Base-by-base conservation (phyloP, 176 grass and related monocot species). In the Carex littledalei region DNA sequence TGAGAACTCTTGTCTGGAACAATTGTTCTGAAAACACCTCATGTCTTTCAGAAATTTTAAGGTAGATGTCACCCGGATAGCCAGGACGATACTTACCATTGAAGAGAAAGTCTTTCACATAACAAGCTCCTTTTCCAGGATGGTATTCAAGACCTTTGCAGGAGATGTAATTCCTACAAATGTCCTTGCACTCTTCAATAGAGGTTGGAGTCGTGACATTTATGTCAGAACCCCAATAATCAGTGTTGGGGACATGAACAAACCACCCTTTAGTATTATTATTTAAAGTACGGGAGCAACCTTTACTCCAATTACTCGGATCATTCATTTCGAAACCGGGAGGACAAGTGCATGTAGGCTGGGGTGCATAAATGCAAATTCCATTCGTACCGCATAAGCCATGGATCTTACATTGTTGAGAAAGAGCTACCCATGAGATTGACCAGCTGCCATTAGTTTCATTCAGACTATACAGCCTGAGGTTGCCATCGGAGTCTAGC, bases 401-500 rank as follows among this genome's bases (percentile, higher is more conserved):
- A 29, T 60, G 84, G n/a, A 85, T 34, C 22, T 78, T 57, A 62
- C 84, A 85, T 7, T 39, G 84, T 49, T 78, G 69, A 56, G 69
- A 49, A 16, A 85, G 3, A 21, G 84, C 84, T 78, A 76, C 14
- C 54, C 55, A 85, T 53, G 83, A 82, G 31, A 82, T 17, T 41
- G 80, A 82, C 80, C 80, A 82, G 62, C 35, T 63, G 6, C 80
- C n/a, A 26, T 82, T 60, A 24, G n/a, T 37, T 63, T 82, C 57
- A 43, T 82, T 82, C 80, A 82, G 60, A 63, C 80, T 82, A 47
- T 82, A 82, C 8, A 82, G 57, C 22, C 80, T 82, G 34, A 82
- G 80, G 31, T 82, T 82, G 21, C 80, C 80, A 66, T 82, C 80
- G 9, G 37, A 35, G 35, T 82, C 80, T 29, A 84, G 43, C 47